A percentile compares a stretch with the other conserved stretches of the same genome.
These are phyloP conservation scores for Coelastrella sp. DNA, from an alignment of 139 green algal species.

Conservation along the genomic window DNA sequence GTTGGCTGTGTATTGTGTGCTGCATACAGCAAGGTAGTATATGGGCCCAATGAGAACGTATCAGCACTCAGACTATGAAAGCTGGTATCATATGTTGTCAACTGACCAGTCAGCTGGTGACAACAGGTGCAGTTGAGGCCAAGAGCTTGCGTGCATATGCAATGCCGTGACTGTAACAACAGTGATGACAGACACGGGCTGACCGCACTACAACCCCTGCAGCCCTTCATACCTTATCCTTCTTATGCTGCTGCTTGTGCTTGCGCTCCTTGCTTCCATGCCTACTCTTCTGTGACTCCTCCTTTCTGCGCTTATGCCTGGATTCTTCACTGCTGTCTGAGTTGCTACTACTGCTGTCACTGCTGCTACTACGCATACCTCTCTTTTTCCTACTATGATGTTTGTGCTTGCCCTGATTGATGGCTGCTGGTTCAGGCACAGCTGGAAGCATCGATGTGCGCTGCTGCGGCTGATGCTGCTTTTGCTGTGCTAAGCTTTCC, in stretches of 20 bases:
- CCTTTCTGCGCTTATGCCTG: constrained; percentile 32
- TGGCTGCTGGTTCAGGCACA: background rate
- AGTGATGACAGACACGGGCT: too few relatives aligned
- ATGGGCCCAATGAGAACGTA: background rate
- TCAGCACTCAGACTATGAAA: too few relatives aligned
- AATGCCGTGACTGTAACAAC: too few relatives aligned
- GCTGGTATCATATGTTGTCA: too few relatives aligned
- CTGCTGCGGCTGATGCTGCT: constrained; percentile 26
- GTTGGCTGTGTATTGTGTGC: background rate
- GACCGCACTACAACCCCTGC: too few relatives aligned
- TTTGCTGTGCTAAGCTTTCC: constrained; percentile 11
- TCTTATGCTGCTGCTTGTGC: constrained; percentile 43
- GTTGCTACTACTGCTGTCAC: constrained; percentile 33
- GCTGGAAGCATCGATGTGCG: background rate
- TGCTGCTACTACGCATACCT: background rate
- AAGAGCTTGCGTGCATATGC: too few relatives aligned
- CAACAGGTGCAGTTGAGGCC: too few relatives aligned
- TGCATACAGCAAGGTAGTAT: too few relatives aligned
- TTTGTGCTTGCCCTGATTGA: background rate
- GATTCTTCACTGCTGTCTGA: background rate
- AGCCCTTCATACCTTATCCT: background rate
- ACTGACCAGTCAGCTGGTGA: too few relatives aligned
- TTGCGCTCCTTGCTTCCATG: constrained; percentile 6
- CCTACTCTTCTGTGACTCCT: background rate
- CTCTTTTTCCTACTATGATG: background rate